These are phyloP conservation scores for Daldinia childiae DNA, from an alignment of 495 filamentous ascomycete genomes.

Conservation along the genomic window DNA sequence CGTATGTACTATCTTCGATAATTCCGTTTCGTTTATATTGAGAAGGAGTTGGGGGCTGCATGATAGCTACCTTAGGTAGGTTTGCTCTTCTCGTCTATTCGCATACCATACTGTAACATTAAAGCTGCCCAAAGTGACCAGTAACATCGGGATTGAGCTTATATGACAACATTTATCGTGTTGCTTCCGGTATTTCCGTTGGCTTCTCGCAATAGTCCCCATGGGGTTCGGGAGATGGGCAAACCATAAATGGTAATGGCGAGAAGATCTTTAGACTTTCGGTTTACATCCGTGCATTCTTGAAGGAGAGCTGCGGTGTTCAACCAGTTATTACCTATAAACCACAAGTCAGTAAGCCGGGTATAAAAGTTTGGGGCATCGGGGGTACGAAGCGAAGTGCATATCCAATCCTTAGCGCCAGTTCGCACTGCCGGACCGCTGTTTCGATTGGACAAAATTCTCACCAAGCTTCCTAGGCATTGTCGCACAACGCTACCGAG, in stretches of 20 bases:
- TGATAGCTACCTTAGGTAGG: background rate
- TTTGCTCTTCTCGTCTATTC: conserved; percentile 20
- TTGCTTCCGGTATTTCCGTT: conserved; percentile 17
- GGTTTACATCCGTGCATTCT: background rate
- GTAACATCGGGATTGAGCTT: conserved; percentile 28
- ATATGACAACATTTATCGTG: conserved; percentile 30
- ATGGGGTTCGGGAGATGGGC: conserved; percentile 34
- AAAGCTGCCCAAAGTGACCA: conserved; percentile 16
- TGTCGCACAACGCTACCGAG: conserved; percentile 30
- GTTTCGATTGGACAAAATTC: conserved; percentile 32
- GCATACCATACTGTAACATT: conserved; percentile 5
- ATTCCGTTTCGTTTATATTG: conserved; percentile 18
- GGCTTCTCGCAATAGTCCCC: conserved; percentile 25
- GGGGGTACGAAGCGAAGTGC: conserved; percentile 15
- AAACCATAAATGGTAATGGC: conserved; percentile 14
- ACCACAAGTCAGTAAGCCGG: conserved; percentile 9
- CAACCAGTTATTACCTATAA: conserved; percentile 1
- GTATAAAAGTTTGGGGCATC: conserved; percentile 31
- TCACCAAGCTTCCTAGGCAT: conserved; percentile 36
- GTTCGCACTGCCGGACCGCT: conserved; percentile 25
- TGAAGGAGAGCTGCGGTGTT: conserved; percentile 14
- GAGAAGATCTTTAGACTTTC: conserved; percentile 20
- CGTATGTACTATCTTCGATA: conserved; percentile 3
- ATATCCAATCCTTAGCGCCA: conserved; percentile 32
- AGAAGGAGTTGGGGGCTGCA: background rate